These are phyloP conservation scores for Acrodontium crateriforme DNA, from an alignment of 2,329 filamentous ascomycete species.

Conservation along the genomic window DNA sequence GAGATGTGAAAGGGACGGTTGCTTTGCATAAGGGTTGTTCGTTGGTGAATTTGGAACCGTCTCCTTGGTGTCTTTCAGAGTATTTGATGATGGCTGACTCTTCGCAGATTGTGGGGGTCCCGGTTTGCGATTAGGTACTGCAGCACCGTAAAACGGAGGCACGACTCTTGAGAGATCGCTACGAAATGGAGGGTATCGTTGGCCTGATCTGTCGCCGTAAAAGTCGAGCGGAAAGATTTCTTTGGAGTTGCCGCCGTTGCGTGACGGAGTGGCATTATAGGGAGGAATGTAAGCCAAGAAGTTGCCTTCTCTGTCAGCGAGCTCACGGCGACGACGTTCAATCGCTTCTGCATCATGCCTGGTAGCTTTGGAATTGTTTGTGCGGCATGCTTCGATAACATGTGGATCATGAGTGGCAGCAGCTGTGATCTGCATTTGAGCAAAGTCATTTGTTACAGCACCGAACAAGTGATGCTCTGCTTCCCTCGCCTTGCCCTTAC, in stretches of 20 bases:
- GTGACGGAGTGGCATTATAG: conserved; percentile 3
- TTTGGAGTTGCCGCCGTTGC: conserved; percentile 5
- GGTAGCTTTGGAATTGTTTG: neutral
- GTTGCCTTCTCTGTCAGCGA: conserved; percentile 4
- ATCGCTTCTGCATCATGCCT: neutral
- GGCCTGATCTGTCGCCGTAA: conserved; percentile 8
- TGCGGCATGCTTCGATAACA: neutral
- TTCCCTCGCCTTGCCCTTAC: neutral
- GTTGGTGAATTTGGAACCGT: conserved; percentile 1
- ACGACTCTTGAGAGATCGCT: conserved; percentile 1
- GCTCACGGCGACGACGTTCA: conserved; percentile 2
- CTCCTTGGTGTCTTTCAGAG: neutral
- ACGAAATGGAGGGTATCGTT: conserved; percentile 14
- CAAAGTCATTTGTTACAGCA: conserved; percentile 1
- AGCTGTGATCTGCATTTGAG: conserved; percentile 3
- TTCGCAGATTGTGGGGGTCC: conserved; percentile 1
- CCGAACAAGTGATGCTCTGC: no score
- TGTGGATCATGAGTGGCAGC: neutral
- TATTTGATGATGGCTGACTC: neutral
- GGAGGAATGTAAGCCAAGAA: conserved; percentile 10
- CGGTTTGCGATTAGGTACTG: conserved; percentile 6
- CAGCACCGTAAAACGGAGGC: conserved; percentile 1
- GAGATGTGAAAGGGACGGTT: neutral
- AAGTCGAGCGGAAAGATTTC: conserved; percentile 10
- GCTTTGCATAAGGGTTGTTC: neutral